phyloP scores from a whole-genome alignment of 2,329 filamentous ascomycete genomes.

The Colletotrichum somersetense region DNA sequence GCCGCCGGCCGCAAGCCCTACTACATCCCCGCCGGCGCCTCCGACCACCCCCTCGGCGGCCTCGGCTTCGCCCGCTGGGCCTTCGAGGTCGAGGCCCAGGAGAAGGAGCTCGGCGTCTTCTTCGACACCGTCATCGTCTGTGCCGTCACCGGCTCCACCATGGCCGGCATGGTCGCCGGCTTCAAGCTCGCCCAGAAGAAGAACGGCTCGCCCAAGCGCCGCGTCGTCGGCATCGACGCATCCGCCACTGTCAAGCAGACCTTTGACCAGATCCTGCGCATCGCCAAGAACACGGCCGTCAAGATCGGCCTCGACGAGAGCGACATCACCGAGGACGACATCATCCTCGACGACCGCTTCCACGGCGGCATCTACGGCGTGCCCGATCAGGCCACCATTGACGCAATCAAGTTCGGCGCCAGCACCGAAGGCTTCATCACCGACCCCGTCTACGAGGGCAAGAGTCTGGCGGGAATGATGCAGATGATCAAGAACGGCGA shows the following conservation, averaged over 20 bases:
- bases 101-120: conserved; percentile 70
- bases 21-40: conserved; percentile 79
- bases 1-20: conserved; percentile 71
- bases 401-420: conserved; percentile 77
- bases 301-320: conserved; percentile 71
- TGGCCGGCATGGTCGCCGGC: conserved; percentile 79
- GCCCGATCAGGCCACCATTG: conserved; percentile 73
- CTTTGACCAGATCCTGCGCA: conserved; percentile 73
- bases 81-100: conserved; percentile 75
- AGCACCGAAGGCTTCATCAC: conserved; percentile 79
- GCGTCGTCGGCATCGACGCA: conserved; percentile 55
- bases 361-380: conserved; percentile 78
- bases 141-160: conserved; percentile 77
- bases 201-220: conserved; percentile 53
- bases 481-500: conserved; percentile 74
- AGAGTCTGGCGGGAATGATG: conserved; percentile 79
- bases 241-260: conserved; percentile 68
- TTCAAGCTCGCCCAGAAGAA: conserved; percentile 73
- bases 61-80: conserved; percentile 79
- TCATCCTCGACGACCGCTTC: conserved; percentile 73
- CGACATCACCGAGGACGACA: conserved; percentile 72
- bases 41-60: conserved; percentile 77
- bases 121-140: conserved; percentile 78
- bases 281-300: conserved; percentile 72
- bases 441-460: conserved; percentile 82